Conservation (phyloP, 106 monocot species). For the Ottelia alismoides region DNA sequence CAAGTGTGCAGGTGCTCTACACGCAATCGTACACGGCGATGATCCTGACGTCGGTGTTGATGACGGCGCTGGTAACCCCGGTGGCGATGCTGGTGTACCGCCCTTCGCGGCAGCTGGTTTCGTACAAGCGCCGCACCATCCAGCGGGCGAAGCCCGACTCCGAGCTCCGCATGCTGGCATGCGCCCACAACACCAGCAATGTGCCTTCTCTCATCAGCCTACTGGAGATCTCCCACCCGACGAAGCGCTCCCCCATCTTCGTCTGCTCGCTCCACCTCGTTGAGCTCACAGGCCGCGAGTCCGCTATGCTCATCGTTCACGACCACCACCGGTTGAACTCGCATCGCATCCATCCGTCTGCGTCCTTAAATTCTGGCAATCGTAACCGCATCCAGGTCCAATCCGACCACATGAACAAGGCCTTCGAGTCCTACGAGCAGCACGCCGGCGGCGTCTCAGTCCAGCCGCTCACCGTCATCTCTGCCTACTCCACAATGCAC, state of each 20-base stretch:
- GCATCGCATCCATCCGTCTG: not conserved
- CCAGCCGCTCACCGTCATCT: conserved; percentile 40
- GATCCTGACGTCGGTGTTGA: conserved; percentile 26
- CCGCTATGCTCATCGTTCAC: conserved; percentile 34
- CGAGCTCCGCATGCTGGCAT: conserved; percentile 55
- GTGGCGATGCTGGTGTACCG: conserved; percentile 11
- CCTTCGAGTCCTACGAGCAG: conserved; percentile 44
- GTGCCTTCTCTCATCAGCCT: conserved; percentile 39
- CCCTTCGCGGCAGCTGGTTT: conserved; percentile 14
- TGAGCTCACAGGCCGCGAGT: conserved; percentile 49
- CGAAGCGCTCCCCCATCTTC: conserved; percentile 43
- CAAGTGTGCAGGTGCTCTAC: conserved; percentile 44
- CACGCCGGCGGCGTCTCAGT: conserved; percentile 40
- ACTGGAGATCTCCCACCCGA: conserved; percentile 39
- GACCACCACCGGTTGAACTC: not conserved
- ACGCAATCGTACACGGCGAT: conserved; percentile 37
- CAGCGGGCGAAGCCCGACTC: conserved; percentile 30
- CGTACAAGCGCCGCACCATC: conserved; percentile 52
- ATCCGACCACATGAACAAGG: conserved; percentile 20
- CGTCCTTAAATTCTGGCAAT: not conserved
- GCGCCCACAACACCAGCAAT: conserved; percentile 45
- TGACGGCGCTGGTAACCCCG: conserved; percentile 33
- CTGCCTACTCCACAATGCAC: conserved; percentile 73
- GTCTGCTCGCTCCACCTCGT: conserved; percentile 52
- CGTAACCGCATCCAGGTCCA: conserved; percentile 9